Conservation (phyloP, 2,329 filamentous ascomycete species). For the Cladophialophora immunda region DNA sequence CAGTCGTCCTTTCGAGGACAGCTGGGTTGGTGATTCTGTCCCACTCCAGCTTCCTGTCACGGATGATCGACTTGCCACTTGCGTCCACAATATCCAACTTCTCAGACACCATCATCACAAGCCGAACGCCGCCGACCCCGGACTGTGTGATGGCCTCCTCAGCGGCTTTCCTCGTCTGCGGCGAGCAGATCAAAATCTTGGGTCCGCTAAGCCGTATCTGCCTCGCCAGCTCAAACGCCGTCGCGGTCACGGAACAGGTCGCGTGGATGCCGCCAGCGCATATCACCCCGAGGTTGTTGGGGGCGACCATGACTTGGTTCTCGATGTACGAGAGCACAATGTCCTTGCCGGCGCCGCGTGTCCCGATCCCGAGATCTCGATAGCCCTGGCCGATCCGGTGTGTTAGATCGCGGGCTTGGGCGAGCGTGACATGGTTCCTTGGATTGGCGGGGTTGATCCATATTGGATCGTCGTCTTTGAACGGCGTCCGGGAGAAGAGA, state of each 20-base stretch:
- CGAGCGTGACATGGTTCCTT: slow-evolving; percentile 61
- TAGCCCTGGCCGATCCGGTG: slow-evolving; percentile 65
- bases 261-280: slow-evolving; percentile 68
- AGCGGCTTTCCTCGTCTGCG: slow-evolving; percentile 58
- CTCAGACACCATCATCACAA: slow-evolving; percentile 59
- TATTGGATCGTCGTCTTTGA: slow-evolving; percentile 59
- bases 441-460: slow-evolving; percentile 67
- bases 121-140: slow-evolving; percentile 55
- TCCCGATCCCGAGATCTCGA: slow-evolving; percentile 63
- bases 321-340: slow-evolving; percentile 66
- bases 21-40: slow-evolving; percentile 59
- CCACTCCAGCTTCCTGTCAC: slow-evolving; percentile 59
- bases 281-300: slow-evolving; percentile 64
- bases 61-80: slow-evolving; percentile 46
- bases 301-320: slow-evolving; percentile 64
- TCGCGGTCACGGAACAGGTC: slow-evolving; percentile 61
- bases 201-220: slow-evolving; percentile 55
- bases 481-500: slow-evolving; percentile 29
- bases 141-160: slow-evolving; percentile 60
- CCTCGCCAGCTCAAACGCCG: slow-evolving; percentile 60
- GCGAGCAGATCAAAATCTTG: slow-evolving; percentile 58
- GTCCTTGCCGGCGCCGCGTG: slow-evolving; percentile 57
- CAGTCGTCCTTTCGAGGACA: slow-evolving; percentile 61
- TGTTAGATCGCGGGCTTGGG: slow-evolving; percentile 57
- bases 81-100: slow-evolving; percentile 38